Conservation (phyloP, 192 early-diverging fungal species). For the Backusella australiensis region DNA sequence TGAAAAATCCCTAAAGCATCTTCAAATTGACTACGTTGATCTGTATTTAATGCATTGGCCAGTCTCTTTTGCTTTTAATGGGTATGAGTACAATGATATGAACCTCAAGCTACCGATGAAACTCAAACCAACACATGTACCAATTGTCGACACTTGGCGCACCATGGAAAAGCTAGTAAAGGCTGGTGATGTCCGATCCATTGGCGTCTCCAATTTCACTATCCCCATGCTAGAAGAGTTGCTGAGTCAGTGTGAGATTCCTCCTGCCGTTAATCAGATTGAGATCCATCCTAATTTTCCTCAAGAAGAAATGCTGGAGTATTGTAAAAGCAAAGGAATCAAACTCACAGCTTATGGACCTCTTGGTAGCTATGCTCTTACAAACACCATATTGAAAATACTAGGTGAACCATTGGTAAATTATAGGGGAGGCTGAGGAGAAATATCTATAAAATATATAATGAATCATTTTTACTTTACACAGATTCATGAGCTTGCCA, state of each 20-base stretch:
- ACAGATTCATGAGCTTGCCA: conserved; percentile 42
- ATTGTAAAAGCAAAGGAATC: conserved; percentile 66
- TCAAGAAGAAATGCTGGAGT: conserved; percentile 69
- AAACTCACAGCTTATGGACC: conserved; percentile 78
- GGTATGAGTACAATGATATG: background rate
- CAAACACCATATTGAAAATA: too few relatives aligned
- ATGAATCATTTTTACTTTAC: background rate
- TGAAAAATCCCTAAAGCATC: conserved; percentile 61
- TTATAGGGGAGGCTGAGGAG: background rate
- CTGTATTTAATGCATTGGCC: conserved; percentile 88
- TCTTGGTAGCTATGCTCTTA: conserved; percentile 49
- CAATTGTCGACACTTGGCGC: conserved; percentile 56
- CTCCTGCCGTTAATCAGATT: conserved; percentile 78
- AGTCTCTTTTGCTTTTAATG: conserved; percentile 42
- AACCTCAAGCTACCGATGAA: background rate
- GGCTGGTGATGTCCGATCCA: conserved; percentile 47
- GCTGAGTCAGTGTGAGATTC: conserved; percentile 21
- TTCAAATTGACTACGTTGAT: conserved; percentile 75
- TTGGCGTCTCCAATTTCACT: conserved; percentile 65
- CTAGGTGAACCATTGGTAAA: background rate
- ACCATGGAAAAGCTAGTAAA: conserved; percentile 71
- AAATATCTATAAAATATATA: background rate
- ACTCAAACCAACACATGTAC: conserved; percentile 6
- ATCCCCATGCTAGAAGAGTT: conserved; percentile 36
- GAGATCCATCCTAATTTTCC: conserved; percentile 79